phyloP scores from a whole-genome alignment of 306 rosid species.

The Hylodesmum podocarpum region DNA sequence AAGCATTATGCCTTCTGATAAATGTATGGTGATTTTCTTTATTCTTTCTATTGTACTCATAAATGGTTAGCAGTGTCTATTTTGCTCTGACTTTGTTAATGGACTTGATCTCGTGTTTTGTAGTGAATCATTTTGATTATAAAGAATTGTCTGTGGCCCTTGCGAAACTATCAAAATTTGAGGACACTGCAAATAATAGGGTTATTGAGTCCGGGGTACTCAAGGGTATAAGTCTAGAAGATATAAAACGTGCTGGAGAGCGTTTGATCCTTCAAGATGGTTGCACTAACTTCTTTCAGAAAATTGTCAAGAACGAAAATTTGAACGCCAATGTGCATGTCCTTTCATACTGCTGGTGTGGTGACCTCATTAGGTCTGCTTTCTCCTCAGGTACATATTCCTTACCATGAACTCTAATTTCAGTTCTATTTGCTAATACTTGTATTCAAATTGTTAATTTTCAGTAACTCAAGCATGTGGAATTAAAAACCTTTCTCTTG shows the following conservation, averaged over 20 bases:
- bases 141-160: conserved; percentile 62
- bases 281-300: conserved; percentile 75
- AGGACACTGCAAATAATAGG: conserved; percentile 81
- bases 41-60: conserved; percentile 16
- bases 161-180: conserved; percentile 81
- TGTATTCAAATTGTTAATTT: conserved; percentile 11
- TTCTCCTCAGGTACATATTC: conserved; percentile 72
- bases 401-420: conserved; percentile 24
- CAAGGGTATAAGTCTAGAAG: conserved; percentile 86
- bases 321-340: conserved; percentile 74
- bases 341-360: conserved; percentile 99
- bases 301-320: conserved; percentile 56
- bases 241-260: conserved; percentile 92
- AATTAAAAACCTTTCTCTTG: conserved; percentile 10
- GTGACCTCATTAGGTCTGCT: conserved; percentile 87
- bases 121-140: conserved; percentile 62
- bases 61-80: conserved; percentile 18
- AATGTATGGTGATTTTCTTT: conserved; percentile 49
- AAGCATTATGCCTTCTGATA: conserved; percentile 59
- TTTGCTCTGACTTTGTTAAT: conserved; percentile 29
- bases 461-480: conserved; percentile 8
- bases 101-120: conserved; percentile 38
- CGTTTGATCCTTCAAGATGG: conserved; percentile 86
- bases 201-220: conserved; percentile 88
- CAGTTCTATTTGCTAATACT: conserved; percentile 4